A percentile compares a stretch with the other conserved stretches of the same genome.
phyloP scores from a whole-genome alignment of 208 protist genomes.

The Wallacemonas sp. region DNA sequence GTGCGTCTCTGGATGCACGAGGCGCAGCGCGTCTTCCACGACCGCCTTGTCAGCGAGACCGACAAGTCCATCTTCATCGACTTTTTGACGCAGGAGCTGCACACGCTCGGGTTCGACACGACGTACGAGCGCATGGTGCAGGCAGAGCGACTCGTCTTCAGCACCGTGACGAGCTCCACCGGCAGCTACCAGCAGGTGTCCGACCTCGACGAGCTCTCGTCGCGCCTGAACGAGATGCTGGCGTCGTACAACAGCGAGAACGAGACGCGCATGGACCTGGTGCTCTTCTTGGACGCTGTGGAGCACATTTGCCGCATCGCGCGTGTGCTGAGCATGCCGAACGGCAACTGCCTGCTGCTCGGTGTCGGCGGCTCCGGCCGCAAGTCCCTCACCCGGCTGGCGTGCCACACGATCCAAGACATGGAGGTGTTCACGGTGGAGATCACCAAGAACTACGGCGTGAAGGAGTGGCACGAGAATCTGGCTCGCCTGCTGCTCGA shows the following conservation, averaged over 20 bases:
- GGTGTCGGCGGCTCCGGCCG: constrained; percentile 98
- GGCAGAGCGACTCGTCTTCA: constrained; percentile 92
- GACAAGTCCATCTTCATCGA: constrained; percentile 87
- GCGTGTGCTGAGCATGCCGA: constrained; percentile 93
- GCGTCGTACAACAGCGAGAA: constrained; percentile 95
- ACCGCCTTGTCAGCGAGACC: constrained; percentile 91
- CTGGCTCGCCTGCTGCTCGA: constrained; percentile 93
- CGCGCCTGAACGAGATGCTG: constrained; percentile 82
- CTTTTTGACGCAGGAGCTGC: constrained; percentile 71
- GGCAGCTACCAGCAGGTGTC: constrained; percentile 92
- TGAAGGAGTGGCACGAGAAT: constrained; percentile 96
- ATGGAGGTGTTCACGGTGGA: constrained; percentile 96
- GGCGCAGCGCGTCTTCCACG: constrained; percentile 94
- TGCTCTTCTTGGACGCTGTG: constrained; percentile 97
- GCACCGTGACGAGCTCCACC: constrained; percentile 86
- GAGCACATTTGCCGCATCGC: constrained; percentile 96
- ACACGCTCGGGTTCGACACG: constrained; percentile 56
- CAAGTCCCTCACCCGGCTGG: constrained; percentile 95
- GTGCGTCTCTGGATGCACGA: constrained; percentile 97
- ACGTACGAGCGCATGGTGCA: constrained; percentile 63
- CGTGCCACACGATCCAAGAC: constrained; percentile 93
- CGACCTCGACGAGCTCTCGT: constrained; percentile 75
- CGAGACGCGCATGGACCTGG: constrained; percentile 94
- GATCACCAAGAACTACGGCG: constrained; percentile 96
- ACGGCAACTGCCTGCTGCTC: constrained; percentile 96